Conservation (phyloP, 1,284 basidiomycete species). For the Coriolopsis trogii region DNA sequence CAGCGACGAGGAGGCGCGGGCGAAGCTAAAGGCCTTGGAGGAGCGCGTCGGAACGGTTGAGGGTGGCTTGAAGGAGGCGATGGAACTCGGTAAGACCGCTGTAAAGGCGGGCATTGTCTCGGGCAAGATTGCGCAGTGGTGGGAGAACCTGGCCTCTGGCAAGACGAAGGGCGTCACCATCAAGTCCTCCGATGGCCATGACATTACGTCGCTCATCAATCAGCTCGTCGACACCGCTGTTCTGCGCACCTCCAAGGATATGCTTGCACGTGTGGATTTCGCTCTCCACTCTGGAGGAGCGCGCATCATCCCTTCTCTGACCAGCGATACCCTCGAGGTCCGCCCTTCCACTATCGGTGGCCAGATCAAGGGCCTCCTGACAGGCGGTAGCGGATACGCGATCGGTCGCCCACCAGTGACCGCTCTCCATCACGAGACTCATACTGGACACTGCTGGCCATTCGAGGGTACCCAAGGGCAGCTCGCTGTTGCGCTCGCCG, state of each 20-base stretch:
- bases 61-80: constrained; percentile 69
- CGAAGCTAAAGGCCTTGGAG: constrained; percentile 57
- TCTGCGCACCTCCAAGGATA: constrained; percentile 72
- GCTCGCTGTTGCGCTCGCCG: constrained; percentile 79
- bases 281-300: constrained; percentile 87
- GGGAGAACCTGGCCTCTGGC: constrained; percentile 55
- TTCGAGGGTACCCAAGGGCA: constrained; percentile 80
- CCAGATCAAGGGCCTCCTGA: constrained; percentile 55
- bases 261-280: constrained; percentile 81
- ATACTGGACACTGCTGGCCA: constrained; percentile 92
- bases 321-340: constrained; percentile 76
- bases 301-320: constrained; percentile 79
- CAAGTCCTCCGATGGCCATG: constrained; percentile 76
- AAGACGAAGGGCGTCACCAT: constrained; percentile 52
- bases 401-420: constrained; percentile 82
- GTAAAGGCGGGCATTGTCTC: constrained; percentile 38
- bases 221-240: constrained; percentile 77
- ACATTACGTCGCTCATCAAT: constrained; percentile 71
- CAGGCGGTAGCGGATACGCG: constrained; percentile 60
- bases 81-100: constrained; percentile 63
- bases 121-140: constrained; percentile 53
- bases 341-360: constrained; percentile 47
- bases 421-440: constrained; percentile 81
- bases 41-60: constrained; percentile 67
- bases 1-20: constrained; percentile 59